Conservation (phyloP, 1,284 basidiomycete genomes). For the Ceratobasidium papillatum region DNA sequence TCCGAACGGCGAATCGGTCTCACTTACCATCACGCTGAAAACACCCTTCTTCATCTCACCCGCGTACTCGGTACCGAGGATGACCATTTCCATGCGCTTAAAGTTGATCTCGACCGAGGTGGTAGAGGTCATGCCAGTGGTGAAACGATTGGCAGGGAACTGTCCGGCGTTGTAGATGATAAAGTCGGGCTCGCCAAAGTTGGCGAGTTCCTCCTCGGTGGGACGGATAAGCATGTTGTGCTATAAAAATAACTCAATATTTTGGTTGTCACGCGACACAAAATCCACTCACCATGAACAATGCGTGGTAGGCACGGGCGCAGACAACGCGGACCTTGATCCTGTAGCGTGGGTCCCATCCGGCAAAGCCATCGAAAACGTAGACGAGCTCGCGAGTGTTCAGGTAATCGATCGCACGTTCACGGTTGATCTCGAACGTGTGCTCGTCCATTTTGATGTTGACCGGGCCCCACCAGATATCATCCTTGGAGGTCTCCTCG, state of each 20-base stretch:
- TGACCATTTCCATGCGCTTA: conserved; percentile 99
- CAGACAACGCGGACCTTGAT: conserved; percentile 99
- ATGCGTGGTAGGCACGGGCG: conserved; percentile 97
- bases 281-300: conserved; percentile 88
- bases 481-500: conserved; percentile 96
- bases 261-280: conserved; percentile 39
- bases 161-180: conserved; percentile 99
- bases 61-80: conserved; percentile 99
- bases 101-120: conserved; percentile 99
- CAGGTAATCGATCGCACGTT: conserved; percentile 99
- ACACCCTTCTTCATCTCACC: conserved; percentile 99
- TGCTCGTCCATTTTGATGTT: conserved; percentile 99
- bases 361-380: conserved; percentile 97
- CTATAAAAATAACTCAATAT: conserved; percentile 56
- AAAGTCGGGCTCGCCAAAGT: conserved; percentile 99
- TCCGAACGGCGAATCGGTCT: background rate
- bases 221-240: conserved; percentile 99
- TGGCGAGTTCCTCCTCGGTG: conserved; percentile 90
- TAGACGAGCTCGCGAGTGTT: conserved; percentile 99
- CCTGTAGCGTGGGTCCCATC: conserved; percentile 98
- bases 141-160: conserved; percentile 99
- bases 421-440: conserved; percentile 99
- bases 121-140: conserved; percentile 98
- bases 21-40: conserved; percentile 93
- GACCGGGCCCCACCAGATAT: conserved; percentile 99